A percentile compares a stretch with the other conserved stretches of the same genome.
phyloP scores from a whole-genome alignment of 2,329 filamentous ascomycete genomes.

The Penicillium concentricum region DNA sequence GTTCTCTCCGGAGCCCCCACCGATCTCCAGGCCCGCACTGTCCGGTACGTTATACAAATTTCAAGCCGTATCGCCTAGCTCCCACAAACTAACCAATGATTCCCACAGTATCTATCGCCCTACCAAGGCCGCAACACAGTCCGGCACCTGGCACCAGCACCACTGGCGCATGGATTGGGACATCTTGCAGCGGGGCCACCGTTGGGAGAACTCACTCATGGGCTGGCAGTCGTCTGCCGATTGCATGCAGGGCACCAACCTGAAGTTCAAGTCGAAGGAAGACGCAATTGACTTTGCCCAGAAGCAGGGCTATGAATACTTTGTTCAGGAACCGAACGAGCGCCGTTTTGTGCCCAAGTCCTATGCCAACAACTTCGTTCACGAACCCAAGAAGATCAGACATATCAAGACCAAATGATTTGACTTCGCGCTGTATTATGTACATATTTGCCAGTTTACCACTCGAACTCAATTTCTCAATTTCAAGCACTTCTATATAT shows the following conservation, averaged over 20 bases:
- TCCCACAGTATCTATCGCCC: conserved; percentile 79
- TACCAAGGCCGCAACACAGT: conserved; percentile 93
- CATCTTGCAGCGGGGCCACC: conserved; percentile 82
- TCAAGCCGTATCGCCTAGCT: not conserved
- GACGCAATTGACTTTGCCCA: conserved; percentile 93
- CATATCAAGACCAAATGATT: conserved; percentile 74
- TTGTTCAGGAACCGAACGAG: conserved; percentile 93
- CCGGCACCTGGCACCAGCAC: conserved; percentile 78
- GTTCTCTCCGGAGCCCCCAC: conserved; percentile 88
- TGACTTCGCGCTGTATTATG: conserved; percentile 35
- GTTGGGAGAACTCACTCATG: conserved; percentile 98
- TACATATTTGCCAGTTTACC: conserved; percentile 36
- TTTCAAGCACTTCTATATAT: conserved; percentile 5
- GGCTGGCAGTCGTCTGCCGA: conserved; percentile 97
- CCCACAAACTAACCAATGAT: conserved; percentile 11
- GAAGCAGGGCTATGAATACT: conserved; percentile 99
- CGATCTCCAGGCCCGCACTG: conserved; percentile 89
- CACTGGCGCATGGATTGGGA: conserved; percentile 99
- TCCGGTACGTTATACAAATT: conserved; percentile 63
- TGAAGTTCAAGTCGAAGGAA: conserved; percentile 90
- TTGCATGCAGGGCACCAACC: conserved; percentile 87
- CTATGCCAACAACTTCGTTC: conserved; percentile 95
- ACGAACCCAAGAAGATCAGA: conserved; percentile 83
- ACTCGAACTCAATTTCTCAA: conserved; percentile 17
- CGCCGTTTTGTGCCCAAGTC: conserved; percentile 85